A percentile compares a stretch with the other conserved stretches of the same genome.
phyloP scores from a whole-genome alignment of 1,284 basidiomycete genomes.

The Athelia psychrophila region DNA sequence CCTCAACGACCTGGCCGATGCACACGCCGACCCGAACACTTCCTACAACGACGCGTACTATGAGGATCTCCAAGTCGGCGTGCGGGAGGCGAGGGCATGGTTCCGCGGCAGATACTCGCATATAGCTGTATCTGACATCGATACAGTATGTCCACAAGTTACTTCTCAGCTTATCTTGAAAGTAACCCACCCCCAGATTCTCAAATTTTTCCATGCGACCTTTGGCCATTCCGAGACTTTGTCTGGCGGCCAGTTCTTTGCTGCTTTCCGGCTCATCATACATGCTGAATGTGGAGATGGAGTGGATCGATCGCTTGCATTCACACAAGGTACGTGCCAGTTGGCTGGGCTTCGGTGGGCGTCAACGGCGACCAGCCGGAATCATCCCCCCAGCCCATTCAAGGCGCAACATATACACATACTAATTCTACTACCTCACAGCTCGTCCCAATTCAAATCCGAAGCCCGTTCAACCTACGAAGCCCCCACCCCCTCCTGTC shows the following conservation, averaged over 20 bases:
- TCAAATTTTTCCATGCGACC: constrained; percentile 57
- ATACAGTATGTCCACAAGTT: constrained; percentile 41
- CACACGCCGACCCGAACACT: constrained; percentile 26
- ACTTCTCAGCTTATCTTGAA: background rate
- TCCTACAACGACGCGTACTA: constrained; percentile 43
- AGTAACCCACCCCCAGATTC: constrained; percentile 41
- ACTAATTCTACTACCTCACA: background rate
- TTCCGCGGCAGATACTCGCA: constrained; percentile 63
- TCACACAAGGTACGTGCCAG: constrained; percentile 59
- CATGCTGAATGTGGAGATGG: constrained; percentile 61
- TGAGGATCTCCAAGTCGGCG: constrained; percentile 47
- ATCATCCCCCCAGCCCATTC: too few species aligned
- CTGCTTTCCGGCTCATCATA: constrained; percentile 58
- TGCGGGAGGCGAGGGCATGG: constrained; percentile 72
- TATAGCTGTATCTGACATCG: constrained; percentile 50
- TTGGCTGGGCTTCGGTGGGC: too few species aligned
- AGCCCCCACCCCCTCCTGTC: constrained; percentile 13
- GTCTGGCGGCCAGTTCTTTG: constrained; percentile 72
- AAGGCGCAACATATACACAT: background rate
- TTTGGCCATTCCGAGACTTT: constrained; percentile 49
- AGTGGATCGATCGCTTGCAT: constrained; percentile 59
- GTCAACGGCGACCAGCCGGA: too few species aligned
- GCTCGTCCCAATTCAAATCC: background rate
- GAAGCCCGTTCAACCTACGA: constrained; percentile 3
- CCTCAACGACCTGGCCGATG: constrained; percentile 51